Evolutionary conservation across 805 yeast genomes (phyloP), one percentile per base, ranked within the genome.

Genomic region (Saturnispora silvae): DNA sequence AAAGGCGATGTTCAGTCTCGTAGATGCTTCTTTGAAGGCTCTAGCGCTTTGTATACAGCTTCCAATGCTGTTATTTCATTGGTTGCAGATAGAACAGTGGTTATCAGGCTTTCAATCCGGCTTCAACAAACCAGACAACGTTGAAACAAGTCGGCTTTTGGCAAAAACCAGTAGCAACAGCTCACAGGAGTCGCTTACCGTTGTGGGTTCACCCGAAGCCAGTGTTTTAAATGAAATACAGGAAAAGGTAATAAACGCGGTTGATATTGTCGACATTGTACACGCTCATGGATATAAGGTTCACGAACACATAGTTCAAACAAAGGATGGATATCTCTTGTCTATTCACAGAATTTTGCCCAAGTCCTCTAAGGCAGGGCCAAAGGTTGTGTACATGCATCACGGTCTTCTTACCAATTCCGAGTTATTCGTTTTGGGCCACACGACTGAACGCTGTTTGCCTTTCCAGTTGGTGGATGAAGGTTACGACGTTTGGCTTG

Each of bases 401-500:
- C 96, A 87, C 53, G 96, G 96, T 0, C 61, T 87, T 33, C 64
- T 87, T 41, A 86, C 86, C 81, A 77, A 77, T 52, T 76, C 87
- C 29, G 96, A 89, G 51, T 63, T 81, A 17, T 56, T 61, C 56
- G 67, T 75, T 32, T 60, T 72, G 34, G 70, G 51, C 59, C 38
- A 65, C 61, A 20, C 59, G 65, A 35, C 48, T 51, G 30, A 60
- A 59, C 39, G 69, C 70, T 52, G 57, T 45, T 60, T 89, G 29
- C 95, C 96, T 0, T 79, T 81, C 50, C 61, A 73, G 3, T 64
- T 87, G 20, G 77, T 76, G 38, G 87, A 86, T 37, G 54, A 74
- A 32, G 96, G 96, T 3, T 87, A 75, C 55, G 97, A 87, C 53
- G 95, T 89, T 8, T 87, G 96, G 96, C 62, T 87, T 44, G 96